A percentile compares a stretch with the other conserved stretches of the same genome.
These are phyloP conservation scores for Phialemonium atrogriseum DNA, from an alignment of 2,329 filamentous ascomycete genomes.

Conservation along the genomic window DNA sequence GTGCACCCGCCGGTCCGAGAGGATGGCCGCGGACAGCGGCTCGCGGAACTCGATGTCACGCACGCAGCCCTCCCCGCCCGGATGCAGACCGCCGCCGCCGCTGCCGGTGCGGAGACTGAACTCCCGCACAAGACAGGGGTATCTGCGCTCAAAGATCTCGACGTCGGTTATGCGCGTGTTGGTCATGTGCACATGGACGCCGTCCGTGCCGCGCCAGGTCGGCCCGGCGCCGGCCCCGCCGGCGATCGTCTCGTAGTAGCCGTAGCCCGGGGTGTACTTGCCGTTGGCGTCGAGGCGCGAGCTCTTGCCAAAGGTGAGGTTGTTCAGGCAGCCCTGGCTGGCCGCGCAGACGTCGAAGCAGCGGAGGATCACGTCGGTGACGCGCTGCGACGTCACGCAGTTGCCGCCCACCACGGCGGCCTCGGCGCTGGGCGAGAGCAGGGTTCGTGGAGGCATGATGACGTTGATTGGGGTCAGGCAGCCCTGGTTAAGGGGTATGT, in stretches of 20 bases:
- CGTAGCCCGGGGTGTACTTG: slow-evolving; percentile 14
- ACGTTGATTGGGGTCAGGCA: slow-evolving; percentile 26
- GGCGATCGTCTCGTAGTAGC: slow-evolving; percentile 27
- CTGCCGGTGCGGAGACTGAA: slow-evolving; percentile 19
- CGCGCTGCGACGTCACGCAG: slow-evolving; percentile 20
- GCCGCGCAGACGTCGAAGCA: slow-evolving; percentile 17
- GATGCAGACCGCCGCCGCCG: slow-evolving; percentile 26
- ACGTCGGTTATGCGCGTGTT: slow-evolving; percentile 28
- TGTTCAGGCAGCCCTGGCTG: slow-evolving; percentile 20
- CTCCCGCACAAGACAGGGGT: slow-evolving; percentile 22
- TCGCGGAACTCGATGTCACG: slow-evolving; percentile 66
- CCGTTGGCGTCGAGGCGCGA: slow-evolving; percentile 11
- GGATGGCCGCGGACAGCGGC: slow-evolving; percentile 60
- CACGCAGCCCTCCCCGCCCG: slow-evolving; percentile 59
- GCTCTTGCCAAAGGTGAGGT: slow-evolving; percentile 18
- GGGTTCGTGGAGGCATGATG: slow-evolving; percentile 19
- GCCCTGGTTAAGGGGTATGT: slow-evolving; percentile 31
- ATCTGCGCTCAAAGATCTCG: slow-evolving; percentile 26
- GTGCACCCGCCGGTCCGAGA: slow-evolving; percentile 62
- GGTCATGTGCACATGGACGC: slow-evolving; percentile 27
- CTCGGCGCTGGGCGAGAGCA: slow-evolving; percentile 21
- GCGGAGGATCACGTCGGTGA: slow-evolving; percentile 23
- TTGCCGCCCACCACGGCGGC: slow-evolving; percentile 33
- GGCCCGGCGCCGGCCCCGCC: slow-evolving; percentile 23
- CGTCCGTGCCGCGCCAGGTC: slow-evolving; percentile 19